Evolutionary conservation across 2,329 filamentous ascomycete species (phyloP).

Genomic region (Aspergillus uvarum): DNA sequence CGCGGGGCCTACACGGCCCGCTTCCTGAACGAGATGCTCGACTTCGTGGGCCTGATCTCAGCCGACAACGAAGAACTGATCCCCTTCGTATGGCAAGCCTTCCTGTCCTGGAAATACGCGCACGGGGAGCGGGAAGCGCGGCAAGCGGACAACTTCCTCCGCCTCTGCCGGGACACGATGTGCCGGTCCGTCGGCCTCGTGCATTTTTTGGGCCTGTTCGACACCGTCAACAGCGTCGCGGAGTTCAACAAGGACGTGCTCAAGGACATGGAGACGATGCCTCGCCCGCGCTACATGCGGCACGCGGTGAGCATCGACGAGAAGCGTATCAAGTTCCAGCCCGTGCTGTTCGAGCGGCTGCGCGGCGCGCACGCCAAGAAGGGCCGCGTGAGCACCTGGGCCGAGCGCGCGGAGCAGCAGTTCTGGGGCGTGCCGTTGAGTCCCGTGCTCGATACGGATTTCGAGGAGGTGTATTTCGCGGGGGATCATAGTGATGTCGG

Average conservation of each 20-base stretch:
- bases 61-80: conserved; percentile 25
- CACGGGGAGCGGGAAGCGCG: conserved; percentile 5
- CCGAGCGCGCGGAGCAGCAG: conserved; percentile 21
- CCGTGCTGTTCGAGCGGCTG: conserved; percentile 19
- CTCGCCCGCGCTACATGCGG: conserved; percentile 49
- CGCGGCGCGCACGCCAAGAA: background rate
- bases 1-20: conserved; percentile 28
- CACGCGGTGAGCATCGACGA: conserved; percentile 57
- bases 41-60: conserved; percentile 20
- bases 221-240: conserved; percentile 28
- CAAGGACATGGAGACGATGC: conserved; percentile 10
- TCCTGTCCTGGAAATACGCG: conserved; percentile 17
- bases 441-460: conserved; percentile 46
- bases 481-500: conserved; percentile 75
- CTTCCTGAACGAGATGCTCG: conserved; percentile 25
- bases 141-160: conserved; percentile 8
- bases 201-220: conserved; percentile 28
- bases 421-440: background rate
- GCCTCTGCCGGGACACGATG: conserved; percentile 16
- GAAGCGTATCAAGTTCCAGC: conserved; percentile 51
- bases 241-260: conserved; percentile 20
- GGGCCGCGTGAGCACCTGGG: conserved; percentile 13
- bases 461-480: conserved; percentile 70
- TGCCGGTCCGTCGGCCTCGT: conserved; percentile 19
- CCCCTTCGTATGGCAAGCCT: conserved; percentile 20